phyloP scores from a whole-genome alignment of 2,329 filamentous ascomycete species.

The Penicillium hordei region DNA sequence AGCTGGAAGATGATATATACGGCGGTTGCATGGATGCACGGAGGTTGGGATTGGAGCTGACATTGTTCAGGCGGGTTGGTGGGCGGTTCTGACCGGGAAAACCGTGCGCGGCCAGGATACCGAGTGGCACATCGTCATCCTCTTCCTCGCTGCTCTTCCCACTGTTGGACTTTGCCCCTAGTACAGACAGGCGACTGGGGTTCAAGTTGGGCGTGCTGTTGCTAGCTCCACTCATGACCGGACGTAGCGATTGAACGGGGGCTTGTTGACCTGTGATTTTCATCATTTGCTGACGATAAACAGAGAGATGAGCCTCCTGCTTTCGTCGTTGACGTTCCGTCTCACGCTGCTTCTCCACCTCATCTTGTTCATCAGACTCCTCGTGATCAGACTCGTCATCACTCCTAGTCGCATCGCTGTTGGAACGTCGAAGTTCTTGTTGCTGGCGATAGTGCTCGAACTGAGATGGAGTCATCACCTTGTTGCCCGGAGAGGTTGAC shows the following conservation, averaged over 20 bases:
- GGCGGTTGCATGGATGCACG: slow-evolving; percentile 54
- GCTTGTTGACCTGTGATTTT: slow-evolving; percentile 79
- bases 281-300: slow-evolving; percentile 95
- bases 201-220: slow-evolving; percentile 63
- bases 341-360: slow-evolving; percentile 70
- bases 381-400: slow-evolving; percentile 58
- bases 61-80: slow-evolving; percentile 64
- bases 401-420: slow-evolving; percentile 49
- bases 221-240: slow-evolving; percentile 55
- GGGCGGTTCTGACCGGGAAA: slow-evolving; percentile 78
- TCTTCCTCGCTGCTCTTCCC: slow-evolving; percentile 58
- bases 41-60: slow-evolving; percentile 71
- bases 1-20: slow-evolving; percentile 56
- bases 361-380: slow-evolving; percentile 75
- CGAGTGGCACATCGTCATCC: slow-evolving; percentile 84
- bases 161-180: slow-evolving; percentile 39
- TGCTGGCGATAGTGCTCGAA: slow-evolving; percentile 76
- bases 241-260: slow-evolving; percentile 52
- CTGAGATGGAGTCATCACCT: slow-evolving; percentile 86
- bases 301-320: slow-evolving; percentile 85
- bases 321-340: slow-evolving; percentile 75
- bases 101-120: slow-evolving; percentile 82
- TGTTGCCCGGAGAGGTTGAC: slow-evolving; percentile 53
- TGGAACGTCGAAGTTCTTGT: slow-evolving; percentile 66
- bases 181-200: slow-evolving; percentile 39